Base-by-base conservation (phyloP, 768 basidiomycete species). In the Polyporus arcularius region DNA sequence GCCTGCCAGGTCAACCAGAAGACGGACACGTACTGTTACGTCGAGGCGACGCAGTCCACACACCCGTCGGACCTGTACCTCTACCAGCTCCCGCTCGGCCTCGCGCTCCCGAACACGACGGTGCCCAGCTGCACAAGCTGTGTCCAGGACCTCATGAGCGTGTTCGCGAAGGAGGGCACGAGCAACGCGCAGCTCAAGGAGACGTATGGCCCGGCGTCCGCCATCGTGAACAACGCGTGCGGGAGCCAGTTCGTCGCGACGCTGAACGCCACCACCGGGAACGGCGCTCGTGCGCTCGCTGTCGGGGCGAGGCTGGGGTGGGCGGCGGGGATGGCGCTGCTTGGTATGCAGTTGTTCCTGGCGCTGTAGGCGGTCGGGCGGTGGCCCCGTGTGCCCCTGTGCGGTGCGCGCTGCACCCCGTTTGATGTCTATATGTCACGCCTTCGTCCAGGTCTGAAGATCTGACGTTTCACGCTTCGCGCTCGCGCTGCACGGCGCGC, bases 51-150 rank as follows among this genome's bases (percentile, higher is more conserved):
- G 21, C 77, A 74, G 38, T 78, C 78, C 61, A 35, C 78, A 3
- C 83, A 85, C 58, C 83, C 88, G 0, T 81, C 85, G 21, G 89
- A 90, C 69, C 71, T 85, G n/a, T 91, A 86, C 76, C 83, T 85
- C 71, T 94, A 90, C 76, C 72, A 77, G 39, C 79, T 94, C 11
- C 86, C 87, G 3, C 79, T 87, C 11, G 90, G 87, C 12, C 73
- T 78, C 26, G 57, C 66, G 11, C 74, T 91, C 1, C 85, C 87
- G 5, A 76, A 79, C 58, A 73, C 73, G 21, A 77, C 82, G 15
- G 72, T 66, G 16, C 81, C 80, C 16, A 78, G 83, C 15, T 94
- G 92, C 70, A 87, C 84, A 3, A 59, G 78, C 4, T 94, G 92
- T 72, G 83, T 83, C 21, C 80, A 83, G 71, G 78, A 71, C 62